Percentiles rank a stretch among this genome's conserved stretches.
These are phyloP conservation scores for Salix suchowensis DNA, from an alignment of 345 rosid genomes.

Conservation along the genomic window DNA sequence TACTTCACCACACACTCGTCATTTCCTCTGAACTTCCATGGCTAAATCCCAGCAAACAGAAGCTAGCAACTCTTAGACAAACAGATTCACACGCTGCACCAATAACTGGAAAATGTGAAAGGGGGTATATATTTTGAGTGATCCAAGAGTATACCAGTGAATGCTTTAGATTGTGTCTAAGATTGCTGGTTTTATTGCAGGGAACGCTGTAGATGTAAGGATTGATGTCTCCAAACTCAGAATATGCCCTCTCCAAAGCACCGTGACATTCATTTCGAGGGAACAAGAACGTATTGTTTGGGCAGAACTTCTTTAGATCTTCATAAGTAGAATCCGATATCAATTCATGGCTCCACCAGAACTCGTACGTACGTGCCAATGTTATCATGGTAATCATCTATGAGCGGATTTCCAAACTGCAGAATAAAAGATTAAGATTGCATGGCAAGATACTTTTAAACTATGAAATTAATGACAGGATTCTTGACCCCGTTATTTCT, in stretches of 20 bases:
- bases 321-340: conserved; percentile 45
- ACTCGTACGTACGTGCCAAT: conserved; percentile 48
- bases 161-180: conserved; percentile 11
- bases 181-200: conserved; percentile 25
- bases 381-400: conserved; percentile 46
- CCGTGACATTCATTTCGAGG: conserved; percentile 42
- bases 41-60: conserved; percentile 26
- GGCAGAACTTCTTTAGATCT: conserved; percentile 35
- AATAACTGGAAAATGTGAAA: background rate
- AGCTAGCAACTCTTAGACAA: background rate
- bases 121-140: background rate
- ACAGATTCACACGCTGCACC: background rate
- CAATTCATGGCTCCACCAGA: conserved; percentile 71
- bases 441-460: background rate
- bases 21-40: conserved; percentile 68
- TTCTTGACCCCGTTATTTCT: conserved; percentile 46
- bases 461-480: conserved; percentile 50
- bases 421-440: background rate
- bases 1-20: conserved; percentile 56
- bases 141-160: conserved; percentile 24
- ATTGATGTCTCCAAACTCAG: conserved; percentile 46
- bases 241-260: conserved; percentile 41
- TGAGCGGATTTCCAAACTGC: conserved; percentile 63
- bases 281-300: conserved; percentile 46
- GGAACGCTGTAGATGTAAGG: conserved; percentile 55